phyloP scores from a whole-genome alignment of 176 grass and related monocot species.

The Pontederia paniculata region DNA sequence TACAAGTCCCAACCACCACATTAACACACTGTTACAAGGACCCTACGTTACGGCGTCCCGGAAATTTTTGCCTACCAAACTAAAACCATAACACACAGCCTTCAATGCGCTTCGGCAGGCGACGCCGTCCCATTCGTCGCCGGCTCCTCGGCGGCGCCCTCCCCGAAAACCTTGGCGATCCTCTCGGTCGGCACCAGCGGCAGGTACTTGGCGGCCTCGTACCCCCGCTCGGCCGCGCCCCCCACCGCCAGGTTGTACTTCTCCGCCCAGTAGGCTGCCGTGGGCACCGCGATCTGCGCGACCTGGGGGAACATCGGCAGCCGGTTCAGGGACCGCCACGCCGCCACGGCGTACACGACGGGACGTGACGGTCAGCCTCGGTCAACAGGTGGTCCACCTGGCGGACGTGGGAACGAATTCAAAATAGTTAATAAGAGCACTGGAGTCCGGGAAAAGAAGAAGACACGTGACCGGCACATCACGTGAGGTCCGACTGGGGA shows the following conservation, averaged over 20 bases:
- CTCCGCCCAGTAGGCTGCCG: slow-evolving; percentile 42
- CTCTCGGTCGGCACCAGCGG: slow-evolving; percentile 47
- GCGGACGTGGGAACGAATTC: background rate
- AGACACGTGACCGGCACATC: too few species aligned
- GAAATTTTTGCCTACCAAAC: too few species aligned
- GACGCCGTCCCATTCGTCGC: too few species aligned
- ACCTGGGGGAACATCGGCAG: slow-evolving; percentile 66
- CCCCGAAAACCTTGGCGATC: slow-evolving; percentile 66
- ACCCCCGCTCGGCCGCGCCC: slow-evolving; percentile 6
- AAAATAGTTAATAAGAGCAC: background rate
- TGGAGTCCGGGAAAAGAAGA: too few species aligned
- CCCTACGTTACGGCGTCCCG: too few species aligned
- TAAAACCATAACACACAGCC: too few species aligned
- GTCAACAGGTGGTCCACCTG: slow-evolving; percentile 44
- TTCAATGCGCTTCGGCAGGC: too few species aligned
- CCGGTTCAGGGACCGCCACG: slow-evolving; percentile 63
- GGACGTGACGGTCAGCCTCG: slow-evolving; percentile 42
- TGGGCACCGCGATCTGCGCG: slow-evolving; percentile 54
- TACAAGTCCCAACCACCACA: too few species aligned
- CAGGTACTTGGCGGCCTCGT: slow-evolving; percentile 31
- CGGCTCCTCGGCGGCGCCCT: background rate
- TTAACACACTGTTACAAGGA: too few species aligned
- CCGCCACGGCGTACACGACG: slow-evolving; percentile 35
- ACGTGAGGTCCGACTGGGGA: too few species aligned
- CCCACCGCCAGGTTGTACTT: slow-evolving; percentile 64